Base-by-base conservation (phyloP, 352 stramenopile species). In the Aphanomyces stellatus region DNA sequence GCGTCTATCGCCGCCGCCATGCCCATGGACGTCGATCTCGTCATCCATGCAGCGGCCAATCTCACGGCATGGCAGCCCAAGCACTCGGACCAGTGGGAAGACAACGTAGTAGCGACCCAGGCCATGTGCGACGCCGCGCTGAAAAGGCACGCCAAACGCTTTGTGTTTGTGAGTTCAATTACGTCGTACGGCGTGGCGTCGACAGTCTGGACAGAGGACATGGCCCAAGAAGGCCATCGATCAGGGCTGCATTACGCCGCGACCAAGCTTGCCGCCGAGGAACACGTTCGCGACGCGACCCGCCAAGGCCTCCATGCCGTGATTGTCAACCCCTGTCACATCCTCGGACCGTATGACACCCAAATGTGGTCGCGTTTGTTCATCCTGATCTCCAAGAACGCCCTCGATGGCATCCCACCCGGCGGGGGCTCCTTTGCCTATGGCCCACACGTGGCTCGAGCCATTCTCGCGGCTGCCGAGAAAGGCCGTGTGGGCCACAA, bases 81-180 rank as follows among this genome's bases (percentile, higher is more conserved):
- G 3, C 60, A 57, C 6, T 3, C 13, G 13, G 37, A 41, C 15
- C 60, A 67, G 25, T 67, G 41, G 40, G 13, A 43, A 6, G 35
- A 63, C 30, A 57, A 67, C 25, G 60, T 67, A 15, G 13, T 24
- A 1, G 60, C 5, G 0, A 67, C 41, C 17, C 40, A 67, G 34
- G 60, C 60, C 31, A 56, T 57, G 43, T 56, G 40, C 41, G 25
- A 34, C 0, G 60, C 60, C 13, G 49, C 60, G 19, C 13, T 53
- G 5, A 13, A 56, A n/a, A 24, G n/a, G 7, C 40, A 57, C n/a
- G 41, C 60, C 49, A 67, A 67, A 31, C 22, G 43, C 17, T 67
- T 67, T 57, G 60, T 67, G n/a, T 67, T 57, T 57, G 37, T 67
- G 10, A 67, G 60, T 40, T 67, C 41, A 3, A 33, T 41, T 19